Base-by-base conservation (phyloP, 2,329 filamentous ascomycete species). In the Colletotrichum sidae region DNA sequence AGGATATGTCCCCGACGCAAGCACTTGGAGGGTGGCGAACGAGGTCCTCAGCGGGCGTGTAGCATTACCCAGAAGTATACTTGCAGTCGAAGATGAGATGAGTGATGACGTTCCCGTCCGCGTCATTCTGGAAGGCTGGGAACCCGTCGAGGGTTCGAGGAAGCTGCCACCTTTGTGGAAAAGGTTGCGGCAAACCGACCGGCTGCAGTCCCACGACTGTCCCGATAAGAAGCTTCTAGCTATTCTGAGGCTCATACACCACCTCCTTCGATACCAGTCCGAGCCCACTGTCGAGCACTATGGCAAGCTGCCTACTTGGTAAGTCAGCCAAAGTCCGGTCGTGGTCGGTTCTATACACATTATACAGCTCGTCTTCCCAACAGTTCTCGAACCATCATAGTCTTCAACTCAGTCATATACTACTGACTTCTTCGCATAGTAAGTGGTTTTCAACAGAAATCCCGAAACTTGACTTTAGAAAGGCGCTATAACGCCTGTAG, bases 351-450 rank as follows among this genome's bases (percentile, higher is more conserved):
- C 17, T 3, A 17, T 3, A 17, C 17, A 17, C 15, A 10, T 46
- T 6, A 6, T 17, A 8, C 25, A 17, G n/a, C 44, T 4, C n/a
- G n/a, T 8, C 5, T 5, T 4, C 13, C 44, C 3, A 10, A 9
- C 12, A 1, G 3, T 41, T 34, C 2, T 1, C 2, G 6, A 75
- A 10, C 73, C 73, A 5, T 72, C 72, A 8, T 70, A 75, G 55
- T 55, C 64, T 0, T 15, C 74, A 1, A 60, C 72, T 1, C 73
- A 75, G 10, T 71, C 73, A 0, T 72, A 72, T 8, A 72, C 71
- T 0, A 74, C 73, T 9, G 72, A 75, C 58, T 75, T 72, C 42
- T 74, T 75, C 4, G 71, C 72, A n/a, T 74, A 72, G 72, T 73
- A 68, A 9, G 69, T 55, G 1, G 4, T 4, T 9, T 15, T 17